Conservation (phyloP, 225 moss, liverwort and hornwort genomes). For the Lunularia cruciata region DNA sequence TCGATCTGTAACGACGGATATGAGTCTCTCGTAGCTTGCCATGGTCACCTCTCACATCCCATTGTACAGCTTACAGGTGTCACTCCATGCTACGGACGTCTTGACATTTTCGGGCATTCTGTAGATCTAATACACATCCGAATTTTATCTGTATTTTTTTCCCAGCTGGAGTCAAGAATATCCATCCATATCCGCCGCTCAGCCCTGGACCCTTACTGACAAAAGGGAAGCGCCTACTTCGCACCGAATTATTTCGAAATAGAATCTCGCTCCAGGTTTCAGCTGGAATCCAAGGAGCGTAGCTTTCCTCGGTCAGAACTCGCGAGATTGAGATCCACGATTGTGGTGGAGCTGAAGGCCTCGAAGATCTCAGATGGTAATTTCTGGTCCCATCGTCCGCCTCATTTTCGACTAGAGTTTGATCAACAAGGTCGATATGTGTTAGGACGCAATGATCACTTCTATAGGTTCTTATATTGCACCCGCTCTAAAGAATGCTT, state of each 20-base stretch:
- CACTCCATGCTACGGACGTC: not conserved
- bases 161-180: not conserved
- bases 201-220: not conserved
- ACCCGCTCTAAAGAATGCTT: slow-evolving; percentile 8
- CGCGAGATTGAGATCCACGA: not conserved
- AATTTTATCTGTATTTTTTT: not conserved
- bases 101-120: not conserved
- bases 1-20: slow-evolving; percentile 18
- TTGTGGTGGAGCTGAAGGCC: slow-evolving; percentile 9
- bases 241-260: not conserved
- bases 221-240: not conserved
- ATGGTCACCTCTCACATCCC: not conserved
- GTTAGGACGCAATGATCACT: not conserved
- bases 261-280: not conserved
- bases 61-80: slow-evolving; percentile 9
- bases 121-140: not conserved
- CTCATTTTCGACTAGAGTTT: not conserved
- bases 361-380: slow-evolving; percentile 38
- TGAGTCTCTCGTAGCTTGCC: not conserved
- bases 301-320: not conserved
- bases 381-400: not conserved
- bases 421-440: not conserved
- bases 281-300: not conserved
- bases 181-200: not conserved
- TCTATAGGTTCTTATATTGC: not conserved